Conservation (phyloP, 106 monocot genomes). For the Posidonia australis region DNA sequence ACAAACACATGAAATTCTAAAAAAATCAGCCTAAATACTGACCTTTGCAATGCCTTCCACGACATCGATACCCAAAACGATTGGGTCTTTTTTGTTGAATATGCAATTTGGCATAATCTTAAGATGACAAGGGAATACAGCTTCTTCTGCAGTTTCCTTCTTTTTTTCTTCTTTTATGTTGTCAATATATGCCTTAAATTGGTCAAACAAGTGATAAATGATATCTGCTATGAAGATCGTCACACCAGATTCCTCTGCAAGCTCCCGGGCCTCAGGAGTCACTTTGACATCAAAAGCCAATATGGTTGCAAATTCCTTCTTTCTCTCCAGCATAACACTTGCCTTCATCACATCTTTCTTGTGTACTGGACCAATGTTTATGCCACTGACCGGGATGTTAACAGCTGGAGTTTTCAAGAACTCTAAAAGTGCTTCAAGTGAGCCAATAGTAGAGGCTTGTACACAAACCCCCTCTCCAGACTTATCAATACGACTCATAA, state of each 20-base stretch:
- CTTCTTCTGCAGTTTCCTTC: slow-evolving; percentile 87
- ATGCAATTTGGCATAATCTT: slow-evolving; percentile 90
- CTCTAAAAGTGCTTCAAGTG: slow-evolving; percentile 86
- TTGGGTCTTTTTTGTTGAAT: slow-evolving; percentile 97
- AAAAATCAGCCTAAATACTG: background rate
- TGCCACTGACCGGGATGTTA: slow-evolving; percentile 83
- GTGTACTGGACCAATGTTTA: slow-evolving; percentile 90
- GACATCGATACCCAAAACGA: slow-evolving; percentile 91
- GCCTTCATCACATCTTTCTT: slow-evolving; percentile 99
- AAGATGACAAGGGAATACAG: slow-evolving; percentile 87
- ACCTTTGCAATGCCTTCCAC: slow-evolving; percentile 85
- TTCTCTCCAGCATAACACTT: slow-evolving; percentile 84
- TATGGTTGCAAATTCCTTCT: slow-evolving; percentile 86
- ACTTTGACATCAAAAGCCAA: slow-evolving; percentile 98
- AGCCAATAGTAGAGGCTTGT: slow-evolving; percentile 97
- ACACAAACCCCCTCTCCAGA: slow-evolving; percentile 96
- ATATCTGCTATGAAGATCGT: slow-evolving; percentile 95
- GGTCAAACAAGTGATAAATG: slow-evolving; percentile 96
- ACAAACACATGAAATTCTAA: background rate
- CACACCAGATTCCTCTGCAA: slow-evolving; percentile 71
- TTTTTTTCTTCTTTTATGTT: slow-evolving; percentile 86
- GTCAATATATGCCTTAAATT: slow-evolving; percentile 91
- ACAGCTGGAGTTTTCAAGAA: slow-evolving; percentile 75
- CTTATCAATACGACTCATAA: slow-evolving; percentile 81
- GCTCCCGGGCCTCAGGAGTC: slow-evolving; percentile 70